Percentiles rank a stretch among this genome's conserved stretches.
These are phyloP conservation scores for Bryum argenteum DNA, from an alignment of 225 moss, liverwort and hornwort species.

Conservation along the genomic window DNA sequence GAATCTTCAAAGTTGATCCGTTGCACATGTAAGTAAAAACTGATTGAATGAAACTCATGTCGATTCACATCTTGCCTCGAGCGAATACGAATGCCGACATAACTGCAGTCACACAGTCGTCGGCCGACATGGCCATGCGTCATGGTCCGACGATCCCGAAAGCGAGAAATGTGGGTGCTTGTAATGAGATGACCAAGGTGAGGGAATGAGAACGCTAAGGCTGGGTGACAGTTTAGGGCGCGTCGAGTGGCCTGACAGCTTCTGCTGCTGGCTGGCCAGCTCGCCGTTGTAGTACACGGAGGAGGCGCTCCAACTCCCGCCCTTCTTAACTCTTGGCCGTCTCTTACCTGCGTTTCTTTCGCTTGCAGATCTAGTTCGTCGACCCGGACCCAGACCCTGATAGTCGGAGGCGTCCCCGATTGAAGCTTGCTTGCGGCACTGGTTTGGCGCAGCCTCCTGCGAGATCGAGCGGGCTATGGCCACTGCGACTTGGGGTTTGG, in stretches of 20 bases:
- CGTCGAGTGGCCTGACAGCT: constrained; percentile 26
- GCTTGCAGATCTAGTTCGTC: background rate
- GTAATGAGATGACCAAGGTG: constrained; percentile 25
- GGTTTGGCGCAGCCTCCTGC: background rate
- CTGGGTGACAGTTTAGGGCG: constrained; percentile 27
- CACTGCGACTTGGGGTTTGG: constrained; percentile 16
- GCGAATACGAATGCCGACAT: constrained; percentile 18
- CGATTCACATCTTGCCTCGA: too few species aligned
- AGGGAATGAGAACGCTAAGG: constrained; percentile 7
- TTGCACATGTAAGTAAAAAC: background rate
- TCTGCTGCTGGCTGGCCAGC: constrained; percentile 14
- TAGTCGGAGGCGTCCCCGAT: background rate
- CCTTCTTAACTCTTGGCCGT: background rate
- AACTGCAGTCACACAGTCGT: constrained; percentile 5
- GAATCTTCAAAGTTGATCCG: background rate
- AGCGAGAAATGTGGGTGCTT: constrained; percentile 32
- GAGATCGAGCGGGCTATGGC: constrained; percentile 11
- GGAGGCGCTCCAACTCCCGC: constrained; percentile 5
- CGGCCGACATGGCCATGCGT: constrained; percentile 30
- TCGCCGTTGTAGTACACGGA: constrained; percentile 28
- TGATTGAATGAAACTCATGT: too few species aligned
- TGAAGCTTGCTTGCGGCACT: background rate
- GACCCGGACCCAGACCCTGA: background rate
- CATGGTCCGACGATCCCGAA: constrained; percentile 9
- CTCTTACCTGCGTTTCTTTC: background rate